These are phyloP conservation scores for Bacidia rubella DNA, from an alignment of 495 filamentous ascomycete genomes.

Conservation along the genomic window DNA sequence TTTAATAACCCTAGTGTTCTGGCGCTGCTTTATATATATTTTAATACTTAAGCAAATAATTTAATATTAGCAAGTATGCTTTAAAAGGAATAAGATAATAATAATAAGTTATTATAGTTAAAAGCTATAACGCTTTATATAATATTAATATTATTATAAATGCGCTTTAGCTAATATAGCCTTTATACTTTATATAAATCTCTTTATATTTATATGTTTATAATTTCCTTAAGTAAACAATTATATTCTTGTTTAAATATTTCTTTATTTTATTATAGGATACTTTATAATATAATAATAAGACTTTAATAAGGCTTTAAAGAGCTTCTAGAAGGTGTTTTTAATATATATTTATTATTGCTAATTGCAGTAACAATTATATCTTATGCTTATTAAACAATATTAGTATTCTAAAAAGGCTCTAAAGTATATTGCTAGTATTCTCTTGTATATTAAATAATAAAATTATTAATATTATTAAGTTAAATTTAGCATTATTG, in stretches of 20 bases:
- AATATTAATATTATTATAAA: slow-evolving; percentile 4
- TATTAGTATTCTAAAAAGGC: too few relatives aligned
- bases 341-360: too few relatives aligned
- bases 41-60: too few relatives aligned
- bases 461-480: slow-evolving; percentile 5
- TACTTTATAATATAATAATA: background rate
- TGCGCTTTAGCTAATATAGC: slow-evolving; percentile 4
- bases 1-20: slow-evolving; percentile 2
- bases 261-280: slow-evolving; percentile 7
- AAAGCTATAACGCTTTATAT: too few relatives aligned
- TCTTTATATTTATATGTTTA: background rate
- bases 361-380: too few relatives aligned
- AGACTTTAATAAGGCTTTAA: slow-evolving; percentile 2
- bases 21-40: too few relatives aligned
- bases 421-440: too few relatives aligned
- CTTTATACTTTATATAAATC: slow-evolving; percentile 1
- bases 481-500: slow-evolving; percentile 2
- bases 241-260: slow-evolving; percentile 6
- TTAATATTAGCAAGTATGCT: too few relatives aligned
- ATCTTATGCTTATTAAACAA: too few relatives aligned
- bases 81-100: too few relatives aligned
- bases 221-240: slow-evolving; percentile 6
- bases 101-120: too few relatives aligned
- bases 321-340: too few relatives aligned
- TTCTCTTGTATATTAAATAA: slow-evolving; percentile 5